Base-by-base conservation (phyloP, 257 asterid species). In the Solanum chaucha region DNA sequence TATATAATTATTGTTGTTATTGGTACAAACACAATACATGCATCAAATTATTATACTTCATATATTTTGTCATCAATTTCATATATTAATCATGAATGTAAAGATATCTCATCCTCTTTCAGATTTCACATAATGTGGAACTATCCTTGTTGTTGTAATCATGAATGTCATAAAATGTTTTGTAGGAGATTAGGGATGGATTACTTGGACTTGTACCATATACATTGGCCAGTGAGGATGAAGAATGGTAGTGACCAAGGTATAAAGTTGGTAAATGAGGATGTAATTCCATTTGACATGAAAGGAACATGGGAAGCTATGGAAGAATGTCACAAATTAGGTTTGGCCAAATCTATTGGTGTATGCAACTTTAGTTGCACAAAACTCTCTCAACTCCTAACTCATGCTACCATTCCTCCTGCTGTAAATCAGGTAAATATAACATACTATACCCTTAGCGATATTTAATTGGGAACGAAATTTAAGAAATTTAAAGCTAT, bases 291-390 rank as follows among this genome's bases (percentile, higher is more conserved):
- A 32, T 92, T 92, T 80, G 94, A 92, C 48, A 84, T 85, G 1
- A 89, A 81, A 17, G 92, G 89, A 30, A 90, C 93, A 12, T 93
- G 97, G 97, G 88, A 91, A 87, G 97, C 90, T 10, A 92, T 94
- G 95, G 95, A 94, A 89, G 91, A 88, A 40, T 93, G 94, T 83
- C 35, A 26, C 35, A 89, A 81, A 30, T 67, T 90, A 77, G 97
- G 97, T 5, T 73, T 94, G 74, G 90, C 91, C 2, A 93, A 93
- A 48, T 93, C 95, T 13, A 90, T 94, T 65, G 95, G 94, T 73
- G 94, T 93, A 5, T 90, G 94, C 94, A 94, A 94, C 80, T 93
- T 92, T 88, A 89, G 92, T 83, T 88, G 91, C 86, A 89, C 87
- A 51, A 94, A 93, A 77, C 92, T 93, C 87, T 86, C 90, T 4